A percentile compares a stretch with the other conserved stretches of the same genome.
Conservation (phyloP, 371 early-diverging fungal species). For the Fennellomyces sp. region DNA sequence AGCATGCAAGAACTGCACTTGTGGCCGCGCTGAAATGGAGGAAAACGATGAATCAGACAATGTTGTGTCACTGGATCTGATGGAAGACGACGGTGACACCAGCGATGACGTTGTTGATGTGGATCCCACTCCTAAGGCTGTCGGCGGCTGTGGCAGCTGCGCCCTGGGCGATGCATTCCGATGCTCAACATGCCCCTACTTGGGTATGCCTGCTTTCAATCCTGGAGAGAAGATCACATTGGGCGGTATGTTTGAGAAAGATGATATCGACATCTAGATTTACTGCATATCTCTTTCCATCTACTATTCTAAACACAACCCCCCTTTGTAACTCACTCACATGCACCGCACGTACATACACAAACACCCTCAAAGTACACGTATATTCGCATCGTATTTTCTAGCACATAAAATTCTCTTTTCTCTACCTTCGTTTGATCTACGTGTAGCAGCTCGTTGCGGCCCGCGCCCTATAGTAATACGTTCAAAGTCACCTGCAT, state of each 20-base stretch:
- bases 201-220: conserved; percentile 98
- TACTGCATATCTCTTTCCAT: not conserved
- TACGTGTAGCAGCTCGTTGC: too few species aligned
- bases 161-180: conserved; percentile 99
- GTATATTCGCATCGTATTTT: too few species aligned
- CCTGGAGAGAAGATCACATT: conserved; percentile 94
- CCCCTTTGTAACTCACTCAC: too few species aligned
- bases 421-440: too few species aligned
- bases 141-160: conserved; percentile 79
- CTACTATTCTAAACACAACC: too few species aligned
- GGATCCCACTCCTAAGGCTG: conserved; percentile 60
- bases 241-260: conserved; percentile 62
- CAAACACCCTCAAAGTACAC: too few species aligned
- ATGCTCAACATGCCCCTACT: conserved; percentile 97
- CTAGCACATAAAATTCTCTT: too few species aligned
- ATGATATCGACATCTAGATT: conserved; percentile 50
- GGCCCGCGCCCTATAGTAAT: too few species aligned
- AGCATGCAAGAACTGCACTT: conserved; percentile 97
- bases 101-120: conserved; percentile 55
- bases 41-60: conserved; percentile 47
- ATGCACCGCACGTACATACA: too few species aligned
- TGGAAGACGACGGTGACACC: conserved; percentile 39
- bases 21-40: conserved; percentile 88
- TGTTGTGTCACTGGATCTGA: conserved; percentile 75
- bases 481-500: too few species aligned